Evolutionary conservation across 148 eudicot species (phyloP), one percentile per base, ranked within the genome.

Genomic region (Amaranthus hypochondriacus): DNA sequence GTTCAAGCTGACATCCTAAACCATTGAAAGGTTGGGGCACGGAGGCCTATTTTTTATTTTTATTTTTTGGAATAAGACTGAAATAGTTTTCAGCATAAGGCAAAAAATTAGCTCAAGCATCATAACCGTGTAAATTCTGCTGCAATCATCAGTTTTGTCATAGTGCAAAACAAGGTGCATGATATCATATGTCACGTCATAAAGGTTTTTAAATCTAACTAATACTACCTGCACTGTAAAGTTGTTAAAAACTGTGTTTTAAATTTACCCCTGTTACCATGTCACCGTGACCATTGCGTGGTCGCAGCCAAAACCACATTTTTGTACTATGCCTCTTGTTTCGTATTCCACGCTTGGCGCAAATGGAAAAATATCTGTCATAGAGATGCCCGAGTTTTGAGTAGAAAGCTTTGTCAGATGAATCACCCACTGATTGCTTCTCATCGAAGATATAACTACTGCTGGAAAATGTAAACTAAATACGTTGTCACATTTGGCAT

Each of bases 391-490:
- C 5, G 10, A n/a, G 5, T 48, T 65, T 9, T 65, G 47, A 69
- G n/a, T 44, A 9, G 48, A 54, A 5, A 28, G 7, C 10, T 49
- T 28, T 49, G 50, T 48, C 52, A 74, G 55, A 56, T 62, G 53
- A 28, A 28, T 28, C 39, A 28, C 39, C 39, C 39, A 52, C 18
- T 54, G 57, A 4, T 47, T 56, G 65, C n/a, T 48, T 47, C 49
- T 44, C 67, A 49, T 21, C 14, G 48, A 18, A 43, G 7, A 50
- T 28, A 44, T 39, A 68, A 21, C n/a, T 7, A 55, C 5, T 63
- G 7, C 5, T 51, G 10, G 46, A 39, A 64, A 48, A 8, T 50
- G 9, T 14, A 10, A 68, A 70, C 69, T 79, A 64, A 28, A 74
- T 62, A 4, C 9, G 39, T 55, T 66, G 57, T 46, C 13, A 43